Evolutionary conservation across 2,329 filamentous ascomycete species (phyloP).

Genomic region (Dactylonectria estremocensis): DNA sequence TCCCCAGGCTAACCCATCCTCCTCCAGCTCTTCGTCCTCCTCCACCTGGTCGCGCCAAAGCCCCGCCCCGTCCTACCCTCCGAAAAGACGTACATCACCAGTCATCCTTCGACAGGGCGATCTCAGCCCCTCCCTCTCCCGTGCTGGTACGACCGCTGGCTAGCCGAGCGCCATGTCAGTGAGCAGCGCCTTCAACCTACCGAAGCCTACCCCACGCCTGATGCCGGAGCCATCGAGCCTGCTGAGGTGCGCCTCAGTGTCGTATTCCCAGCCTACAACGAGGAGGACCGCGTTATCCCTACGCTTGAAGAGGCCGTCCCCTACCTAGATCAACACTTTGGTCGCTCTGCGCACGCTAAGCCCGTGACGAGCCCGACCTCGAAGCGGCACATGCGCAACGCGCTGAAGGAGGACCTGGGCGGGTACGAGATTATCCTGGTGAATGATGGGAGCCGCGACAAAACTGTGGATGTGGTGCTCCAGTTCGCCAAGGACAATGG

Average conservation of each 20-base stretch:
- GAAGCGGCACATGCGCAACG: constrained; percentile 53
- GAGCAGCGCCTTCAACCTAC: constrained; percentile 56
- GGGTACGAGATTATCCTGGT: constrained; percentile 96
- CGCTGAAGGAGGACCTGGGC: constrained; percentile 47
- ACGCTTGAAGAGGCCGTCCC: constrained; percentile 93
- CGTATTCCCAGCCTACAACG: constrained; percentile 96
- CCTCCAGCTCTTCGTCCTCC: constrained; percentile 70
- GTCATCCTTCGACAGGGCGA: constrained; percentile 68
- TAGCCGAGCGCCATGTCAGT: constrained; percentile 70
- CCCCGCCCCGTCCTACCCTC: constrained; percentile 81
- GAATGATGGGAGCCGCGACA: constrained; percentile 89
- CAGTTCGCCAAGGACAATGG: constrained; percentile 82
- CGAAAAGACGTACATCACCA: constrained; percentile 89
- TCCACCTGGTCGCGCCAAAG: constrained; percentile 84
- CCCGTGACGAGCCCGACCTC: constrained; percentile 45
- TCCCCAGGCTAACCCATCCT: constrained; percentile 27
- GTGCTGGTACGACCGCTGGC: constrained; percentile 89
- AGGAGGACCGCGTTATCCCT: constrained; percentile 84
- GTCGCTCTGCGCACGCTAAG: constrained; percentile 58
- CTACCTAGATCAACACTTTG: constrained; percentile 86
- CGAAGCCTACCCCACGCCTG: constrained; percentile 58
- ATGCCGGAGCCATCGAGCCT: constrained; percentile 76
- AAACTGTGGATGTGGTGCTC: constrained; percentile 84
- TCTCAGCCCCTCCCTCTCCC: constrained; percentile 70
- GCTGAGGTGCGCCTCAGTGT: constrained; percentile 90